phyloP scores from a whole-genome alignment of 2,329 filamentous ascomycete genomes.

The Ceratocystiopsis brevicomis region DNA sequence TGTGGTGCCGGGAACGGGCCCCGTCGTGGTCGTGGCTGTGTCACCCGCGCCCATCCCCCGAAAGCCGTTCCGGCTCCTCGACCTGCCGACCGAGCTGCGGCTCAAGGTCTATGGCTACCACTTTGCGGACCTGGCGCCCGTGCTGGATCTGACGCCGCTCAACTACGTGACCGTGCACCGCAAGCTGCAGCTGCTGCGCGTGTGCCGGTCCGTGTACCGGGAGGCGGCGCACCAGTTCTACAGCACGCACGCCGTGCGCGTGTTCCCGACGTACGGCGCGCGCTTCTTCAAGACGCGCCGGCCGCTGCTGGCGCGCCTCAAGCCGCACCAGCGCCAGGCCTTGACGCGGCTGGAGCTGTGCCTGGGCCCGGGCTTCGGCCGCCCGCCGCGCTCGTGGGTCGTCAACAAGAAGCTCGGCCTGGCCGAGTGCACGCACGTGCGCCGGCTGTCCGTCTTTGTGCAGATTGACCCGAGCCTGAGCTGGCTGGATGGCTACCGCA shows the following conservation, averaged over 20 bases:
- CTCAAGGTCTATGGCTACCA: slow-evolving; percentile 48
- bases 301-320: slow-evolving; percentile 49
- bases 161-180: slow-evolving; percentile 44
- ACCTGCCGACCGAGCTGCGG: slow-evolving; percentile 50
- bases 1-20: too few relatives aligned
- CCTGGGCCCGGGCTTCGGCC: slow-evolving; percentile 53
- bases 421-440: slow-evolving; percentile 37
- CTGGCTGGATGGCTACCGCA: slow-evolving; percentile 48
- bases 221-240: slow-evolving; percentile 52
- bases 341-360: slow-evolving; percentile 50
- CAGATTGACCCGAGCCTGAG: slow-evolving; percentile 52
- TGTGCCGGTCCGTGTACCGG: slow-evolving; percentile 38
- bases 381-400: slow-evolving; percentile 51
- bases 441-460: slow-evolving; percentile 46
- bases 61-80: slow-evolving; percentile 42
- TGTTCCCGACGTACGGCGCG: slow-evolving; percentile 47
- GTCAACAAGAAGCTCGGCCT: slow-evolving; percentile 47
- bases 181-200: slow-evolving; percentile 40
- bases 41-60: too few relatives aligned
- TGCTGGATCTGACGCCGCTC: slow-evolving; percentile 46
- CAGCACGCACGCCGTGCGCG: slow-evolving; percentile 38
- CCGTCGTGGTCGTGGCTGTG: too few relatives aligned
- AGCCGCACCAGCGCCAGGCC: slow-evolving; percentile 35
- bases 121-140: slow-evolving; percentile 32
- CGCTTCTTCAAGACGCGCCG: slow-evolving; percentile 55